A percentile compares a stretch with the other conserved stretches of the same genome.
Evolutionary conservation across 441 rosid species (phyloP).

Genomic region (Adansonia gregorii): DNA sequence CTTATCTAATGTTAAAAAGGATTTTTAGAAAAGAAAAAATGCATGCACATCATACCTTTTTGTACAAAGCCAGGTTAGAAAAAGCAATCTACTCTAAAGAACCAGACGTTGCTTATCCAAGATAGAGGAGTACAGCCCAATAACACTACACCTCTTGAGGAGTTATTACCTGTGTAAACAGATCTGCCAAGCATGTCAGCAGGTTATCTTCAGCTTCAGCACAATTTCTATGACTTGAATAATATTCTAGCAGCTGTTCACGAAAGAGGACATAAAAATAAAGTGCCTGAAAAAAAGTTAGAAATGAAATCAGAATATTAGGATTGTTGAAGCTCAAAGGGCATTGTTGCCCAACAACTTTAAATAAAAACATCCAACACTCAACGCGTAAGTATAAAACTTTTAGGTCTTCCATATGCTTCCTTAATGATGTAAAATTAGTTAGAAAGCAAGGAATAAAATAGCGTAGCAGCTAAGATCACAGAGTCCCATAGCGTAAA

Average conservation of each 20-base stretch:
- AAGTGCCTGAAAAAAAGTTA: conserved; percentile 46
- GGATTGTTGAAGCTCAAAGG: not conserved
- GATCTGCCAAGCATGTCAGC: conserved; percentile 92
- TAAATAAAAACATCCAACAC: not conserved
- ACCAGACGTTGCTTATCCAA: not conserved
- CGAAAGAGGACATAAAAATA: conserved; percentile 98
- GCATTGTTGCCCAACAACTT: not conserved
- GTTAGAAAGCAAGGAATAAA: not conserved
- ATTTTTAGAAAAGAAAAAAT: not conserved
- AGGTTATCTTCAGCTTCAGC: conserved; percentile 95
- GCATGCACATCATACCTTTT: not conserved
- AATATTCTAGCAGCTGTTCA: conserved; percentile 90
- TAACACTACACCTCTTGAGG: not conserved
- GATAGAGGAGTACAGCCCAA: not conserved
- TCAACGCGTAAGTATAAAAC: not conserved
- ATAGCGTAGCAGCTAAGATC: not conserved
- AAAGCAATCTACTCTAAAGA: conserved; percentile 4
- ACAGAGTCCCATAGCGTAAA: not conserved
- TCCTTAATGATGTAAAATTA: not conserved
- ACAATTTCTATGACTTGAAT: conserved; percentile 61
- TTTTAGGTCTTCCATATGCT: not conserved
- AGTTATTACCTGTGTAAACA: conserved; percentile 78
- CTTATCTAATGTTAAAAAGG: not conserved
- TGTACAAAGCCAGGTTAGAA: not conserved
- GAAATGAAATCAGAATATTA: not conserved